Evolutionary conservation across 2,329 filamentous ascomycete genomes (phyloP), one percentile per base, ranked within the genome.

Genomic region (Dothideomycetes sp.): DNA sequence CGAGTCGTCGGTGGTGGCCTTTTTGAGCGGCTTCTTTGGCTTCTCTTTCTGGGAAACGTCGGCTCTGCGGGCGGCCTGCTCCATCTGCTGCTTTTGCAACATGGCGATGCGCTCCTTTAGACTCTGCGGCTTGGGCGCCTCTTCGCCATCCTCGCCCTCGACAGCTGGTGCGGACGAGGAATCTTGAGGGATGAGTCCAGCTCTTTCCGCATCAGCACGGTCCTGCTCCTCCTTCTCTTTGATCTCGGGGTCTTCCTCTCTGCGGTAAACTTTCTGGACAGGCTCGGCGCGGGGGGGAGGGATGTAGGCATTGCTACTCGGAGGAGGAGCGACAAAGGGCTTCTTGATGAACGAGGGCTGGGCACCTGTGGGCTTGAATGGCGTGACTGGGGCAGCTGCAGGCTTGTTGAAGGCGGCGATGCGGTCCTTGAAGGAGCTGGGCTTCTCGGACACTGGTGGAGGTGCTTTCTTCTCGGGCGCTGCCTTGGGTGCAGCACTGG

Each of bases 341-440:
- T 96, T 96, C 71, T 89, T 95, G 62, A 98, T 79, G 55, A 96
- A 96, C 38, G 72, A 72, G 46, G 72, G 71, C 35, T 73, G 67
- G 43, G 75, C 71, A 2, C 77, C 77, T 44, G 73, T 71, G 15
- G 87, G 85, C 57, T 94, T 94, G 65, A 93, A 89, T 1, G 91
- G 91, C n/a, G 86, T 76, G 44, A 91, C 69, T 7, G 91, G 91
- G 3, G 87, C 78, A 4, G 87, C 86, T 29, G 84, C 77, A 33
- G 84, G 70, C 58, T 89, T 91, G 63, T 98, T 98, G 67, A 98
- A 98, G 33, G 91, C 89, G 24, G 91, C 91, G 57, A 98, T 94
- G 46, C 91, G 84, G 63, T 96, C 91, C 56, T 77, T 88, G 67
- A 98, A 96, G 2, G 91, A 86, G 19, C 87, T 85, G 59, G 94